A percentile compares a stretch with the other conserved stretches of the same genome.
Conservation (phyloP, 768 basidiomycete genomes). For the Megacollybia marginata region DNA sequence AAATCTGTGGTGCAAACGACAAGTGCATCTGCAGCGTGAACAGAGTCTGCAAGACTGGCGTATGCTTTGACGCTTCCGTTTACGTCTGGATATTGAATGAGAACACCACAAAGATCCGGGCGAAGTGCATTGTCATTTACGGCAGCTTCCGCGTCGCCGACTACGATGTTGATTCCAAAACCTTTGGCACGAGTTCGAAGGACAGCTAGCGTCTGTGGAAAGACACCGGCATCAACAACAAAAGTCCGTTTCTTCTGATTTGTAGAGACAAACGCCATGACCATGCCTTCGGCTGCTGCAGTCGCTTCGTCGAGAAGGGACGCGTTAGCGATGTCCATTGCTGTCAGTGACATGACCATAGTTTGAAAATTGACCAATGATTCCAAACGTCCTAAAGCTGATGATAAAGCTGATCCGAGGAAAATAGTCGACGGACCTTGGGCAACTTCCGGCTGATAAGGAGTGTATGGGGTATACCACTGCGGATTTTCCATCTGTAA, state of each 20-base stretch:
- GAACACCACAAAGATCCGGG: constrained; percentile 71
- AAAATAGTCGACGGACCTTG: constrained; percentile 54
- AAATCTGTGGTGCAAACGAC: constrained; percentile 89
- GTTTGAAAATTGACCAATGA: constrained; percentile 96
- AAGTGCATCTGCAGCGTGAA: constrained; percentile 73
- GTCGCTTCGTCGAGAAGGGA: constrained; percentile 94
- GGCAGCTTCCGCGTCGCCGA: constrained; percentile 51
- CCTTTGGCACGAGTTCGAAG: constrained; percentile 88
- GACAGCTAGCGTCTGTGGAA: constrained; percentile 87
- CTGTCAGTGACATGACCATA: constrained; percentile 89
- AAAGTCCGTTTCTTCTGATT: constrained; percentile 75
- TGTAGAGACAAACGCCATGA: constrained; percentile 74
- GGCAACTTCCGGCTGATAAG: constrained; percentile 96
- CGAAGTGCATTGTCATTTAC: constrained; percentile 46
- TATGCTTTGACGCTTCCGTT: constrained; percentile 80
- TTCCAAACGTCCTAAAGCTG: constrained; percentile 74
- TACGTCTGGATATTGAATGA: constrained; percentile 93
- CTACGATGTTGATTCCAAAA: constrained; percentile 77
- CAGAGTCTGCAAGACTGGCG: constrained; percentile 49
- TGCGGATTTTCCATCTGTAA: constrained; percentile 87
- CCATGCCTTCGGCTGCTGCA: constrained; percentile 94
- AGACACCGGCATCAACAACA: constrained; percentile 75
- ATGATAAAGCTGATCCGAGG: no score
- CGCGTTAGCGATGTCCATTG: constrained; percentile 94
- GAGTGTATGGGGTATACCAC: constrained; percentile 97